Evolutionary conservation across 768 basidiomycete genomes (phyloP), one percentile per base, ranked within the genome.

Genomic region (Phylloporus sp.): DNA sequence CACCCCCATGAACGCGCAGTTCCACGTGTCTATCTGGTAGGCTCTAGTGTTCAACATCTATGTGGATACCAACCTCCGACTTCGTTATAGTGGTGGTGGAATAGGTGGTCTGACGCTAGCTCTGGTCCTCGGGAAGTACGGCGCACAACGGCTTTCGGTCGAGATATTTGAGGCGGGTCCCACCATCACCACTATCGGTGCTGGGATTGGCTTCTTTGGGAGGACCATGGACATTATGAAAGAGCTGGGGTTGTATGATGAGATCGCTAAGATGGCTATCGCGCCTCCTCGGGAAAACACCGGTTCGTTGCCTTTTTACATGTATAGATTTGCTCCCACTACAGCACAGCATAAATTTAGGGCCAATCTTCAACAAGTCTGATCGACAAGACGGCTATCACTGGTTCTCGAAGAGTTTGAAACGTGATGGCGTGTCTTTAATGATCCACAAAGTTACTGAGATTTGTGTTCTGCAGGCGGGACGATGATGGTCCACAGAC

Each of bases 141-240:
- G 46, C 39, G 54, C 50, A 2, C 49, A 67, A 9, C 59, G n/a
- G n/a, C n/a, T n/a, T n/a, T n/a, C 68, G 1, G 59, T 76, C 5
- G 65, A 70, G n/a, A 50, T 77, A 13, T 77, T 72, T 50, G 75
- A 77, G 42, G 64, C 71, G 9, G 61, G 72, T 3, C 52, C 68
- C 0, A 55, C 56, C 18, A 64, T 77, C 27, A 64, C 66, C 3
- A 71, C 73, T 35, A 60, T 72, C 34, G 75, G 76, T 8, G 75
- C 74, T 18, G 75, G 75, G 1, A 69, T 78, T 34, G 63, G 59
- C 3, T 51, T 82, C 9, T 81, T 71, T 53, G 69, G 70, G 21
- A 73, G 79, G 68, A 61, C 54, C 66, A 70, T 70, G 70, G 66
- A 65, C 11, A 62, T 72, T 6, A 49, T 76, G 54, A 59, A 68